phyloP scores from a whole-genome alignment of 2,329 filamentous ascomycete genomes.

The Stagonosporopsis cucurbitacearum region DNA sequence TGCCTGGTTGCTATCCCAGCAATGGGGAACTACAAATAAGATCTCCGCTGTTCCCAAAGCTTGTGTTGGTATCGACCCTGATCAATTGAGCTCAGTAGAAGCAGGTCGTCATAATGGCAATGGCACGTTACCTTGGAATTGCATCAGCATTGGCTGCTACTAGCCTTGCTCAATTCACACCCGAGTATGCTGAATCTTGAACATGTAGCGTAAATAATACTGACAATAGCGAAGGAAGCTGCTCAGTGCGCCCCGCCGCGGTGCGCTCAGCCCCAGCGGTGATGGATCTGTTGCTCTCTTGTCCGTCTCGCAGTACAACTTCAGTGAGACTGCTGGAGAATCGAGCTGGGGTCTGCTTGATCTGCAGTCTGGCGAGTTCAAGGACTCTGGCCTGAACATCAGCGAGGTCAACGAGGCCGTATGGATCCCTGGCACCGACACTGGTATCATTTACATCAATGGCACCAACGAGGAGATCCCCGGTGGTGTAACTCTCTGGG shows the following conservation, averaged over 20 bases:
- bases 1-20: conserved; percentile 18
- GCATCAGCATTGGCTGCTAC: conserved; percentile 43
- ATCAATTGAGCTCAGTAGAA: conserved; percentile 37
- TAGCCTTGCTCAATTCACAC: conserved; percentile 43
- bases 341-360: conserved; percentile 54
- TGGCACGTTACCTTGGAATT: conserved; percentile 45
- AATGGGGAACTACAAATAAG: conserved; percentile 31
- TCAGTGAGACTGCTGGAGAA: conserved; percentile 72
- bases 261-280: conserved; percentile 70
- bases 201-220: neutral
- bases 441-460: conserved; percentile 68
- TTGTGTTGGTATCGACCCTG: conserved; percentile 29
- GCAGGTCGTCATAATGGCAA: conserved; percentile 38
- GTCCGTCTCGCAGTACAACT: conserved; percentile 78
- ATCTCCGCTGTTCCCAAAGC: conserved; percentile 23
- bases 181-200: conserved; percentile 36
- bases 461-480: conserved; percentile 65
- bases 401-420: conserved; percentile 44
- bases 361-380: conserved; percentile 43
- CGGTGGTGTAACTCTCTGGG: conserved; percentile 47
- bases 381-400: conserved; percentile 38
- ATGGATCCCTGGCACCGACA: conserved; percentile 45
- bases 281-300: conserved; percentile 70
- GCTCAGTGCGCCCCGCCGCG: conserved; percentile 76
- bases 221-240: conserved; percentile 48